phyloP scores from a whole-genome alignment of 208 protist genomes.

The Blechomonas ayalai region DNA sequence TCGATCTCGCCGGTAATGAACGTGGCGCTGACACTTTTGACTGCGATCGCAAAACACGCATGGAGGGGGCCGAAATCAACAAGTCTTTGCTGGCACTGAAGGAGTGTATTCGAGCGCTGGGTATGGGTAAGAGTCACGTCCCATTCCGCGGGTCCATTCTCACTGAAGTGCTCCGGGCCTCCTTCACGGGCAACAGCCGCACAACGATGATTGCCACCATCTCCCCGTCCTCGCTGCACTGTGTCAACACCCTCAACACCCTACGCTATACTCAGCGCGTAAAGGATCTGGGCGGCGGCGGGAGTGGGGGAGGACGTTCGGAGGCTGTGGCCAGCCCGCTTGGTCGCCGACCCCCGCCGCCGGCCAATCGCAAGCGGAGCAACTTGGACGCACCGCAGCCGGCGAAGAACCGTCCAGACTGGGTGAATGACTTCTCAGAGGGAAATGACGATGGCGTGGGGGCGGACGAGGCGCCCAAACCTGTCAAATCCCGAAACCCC shows the following conservation, averaged over 20 bases:
- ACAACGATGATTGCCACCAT: slow-evolving; percentile 97
- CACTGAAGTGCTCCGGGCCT: slow-evolving; percentile 95
- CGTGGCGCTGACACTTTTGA: slow-evolving; percentile 94
- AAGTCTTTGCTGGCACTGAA: slow-evolving; percentile 98
- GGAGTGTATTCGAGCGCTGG: slow-evolving; percentile 97
- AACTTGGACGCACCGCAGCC: slow-evolving; percentile 35
- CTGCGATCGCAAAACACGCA: slow-evolving; percentile 92
- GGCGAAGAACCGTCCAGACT: slow-evolving; percentile 52
- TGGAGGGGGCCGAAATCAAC: slow-evolving; percentile 99
- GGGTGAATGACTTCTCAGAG: slow-evolving; percentile 63
- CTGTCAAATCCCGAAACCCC: slow-evolving; percentile 2
- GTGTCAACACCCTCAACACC: slow-evolving; percentile 98
- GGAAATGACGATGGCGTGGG: slow-evolving; percentile 17
- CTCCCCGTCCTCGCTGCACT: slow-evolving; percentile 78
- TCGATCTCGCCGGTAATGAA: slow-evolving; percentile 99
- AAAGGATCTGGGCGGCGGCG: slow-evolving; percentile 82
- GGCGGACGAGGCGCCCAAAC: slow-evolving; percentile 4
- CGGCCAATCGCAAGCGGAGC: slow-evolving; percentile 7
- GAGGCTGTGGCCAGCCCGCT: slow-evolving; percentile 22
- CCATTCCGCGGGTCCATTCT: slow-evolving; percentile 98
- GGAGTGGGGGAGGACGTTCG: slow-evolving; percentile 35
- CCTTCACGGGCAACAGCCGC: slow-evolving; percentile 95
- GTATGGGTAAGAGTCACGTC: slow-evolving; percentile 92
- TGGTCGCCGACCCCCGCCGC: slow-evolving; percentile 7
- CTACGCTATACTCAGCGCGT: slow-evolving; percentile 97